A percentile compares a stretch with the other conserved stretches of the same genome.
Conservation (phyloP, 345 rosid genomes). For the Cardamine resedifolia region DNA sequence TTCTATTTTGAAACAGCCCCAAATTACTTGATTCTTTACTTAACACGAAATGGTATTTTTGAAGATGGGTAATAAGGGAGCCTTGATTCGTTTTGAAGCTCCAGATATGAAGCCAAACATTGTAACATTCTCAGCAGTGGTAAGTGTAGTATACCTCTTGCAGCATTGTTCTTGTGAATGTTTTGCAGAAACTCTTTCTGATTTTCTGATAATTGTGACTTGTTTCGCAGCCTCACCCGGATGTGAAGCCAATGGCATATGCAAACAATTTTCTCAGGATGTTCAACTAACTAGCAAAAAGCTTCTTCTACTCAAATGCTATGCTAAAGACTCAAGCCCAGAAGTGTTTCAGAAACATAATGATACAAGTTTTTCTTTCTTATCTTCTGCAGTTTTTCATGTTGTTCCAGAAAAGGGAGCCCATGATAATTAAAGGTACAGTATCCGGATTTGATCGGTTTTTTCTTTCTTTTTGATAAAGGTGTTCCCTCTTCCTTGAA, state of each 20-base stretch:
- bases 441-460: constrained; percentile 20
- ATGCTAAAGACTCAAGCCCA: constrained; percentile 23
- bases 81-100: constrained; percentile 87
- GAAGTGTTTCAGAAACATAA: constrained; percentile 31
- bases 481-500: constrained; percentile 21
- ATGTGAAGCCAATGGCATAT: constrained; percentile 97
- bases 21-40: neutral
- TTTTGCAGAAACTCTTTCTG: neutral
- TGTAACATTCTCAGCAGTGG: constrained; percentile 95
- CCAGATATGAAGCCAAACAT: constrained; percentile 90
- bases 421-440: constrained; percentile 36
- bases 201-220: constrained; percentile 1
- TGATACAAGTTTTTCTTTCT: constrained; percentile 19
- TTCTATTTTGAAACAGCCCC: neutral
- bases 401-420: constrained; percentile 35
- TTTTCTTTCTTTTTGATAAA: constrained; percentile 26
- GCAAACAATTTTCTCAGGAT: constrained; percentile 81
- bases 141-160: constrained; percentile 41
- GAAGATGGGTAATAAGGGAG: constrained; percentile 99
- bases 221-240: constrained; percentile 82
- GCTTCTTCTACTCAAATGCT: neutral
- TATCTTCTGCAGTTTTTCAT: constrained; percentile 34
- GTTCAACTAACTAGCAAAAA: constrained; percentile 50
- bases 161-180: constrained; percentile 7
- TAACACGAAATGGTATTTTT: constrained; percentile 11